Conservation (phyloP, 2,329 filamentous ascomycete species). For the Diaporthe sp. region DNA sequence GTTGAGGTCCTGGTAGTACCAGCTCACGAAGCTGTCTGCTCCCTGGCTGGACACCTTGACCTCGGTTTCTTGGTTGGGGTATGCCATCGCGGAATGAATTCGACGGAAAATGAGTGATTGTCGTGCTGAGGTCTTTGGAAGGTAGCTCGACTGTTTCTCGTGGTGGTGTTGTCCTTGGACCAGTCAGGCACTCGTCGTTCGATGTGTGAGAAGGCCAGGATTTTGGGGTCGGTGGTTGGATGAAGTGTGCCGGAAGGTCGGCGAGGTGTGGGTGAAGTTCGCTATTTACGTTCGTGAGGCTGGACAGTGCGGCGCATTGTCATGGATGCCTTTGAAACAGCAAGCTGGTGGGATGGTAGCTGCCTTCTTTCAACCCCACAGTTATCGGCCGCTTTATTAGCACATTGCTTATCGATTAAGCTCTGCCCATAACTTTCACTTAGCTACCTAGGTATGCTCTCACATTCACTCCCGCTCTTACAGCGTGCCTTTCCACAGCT, state of each 20-base stretch:
- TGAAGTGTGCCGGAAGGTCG: not conserved
- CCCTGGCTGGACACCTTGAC: conserved; percentile 65
- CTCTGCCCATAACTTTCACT: conserved; percentile 12
- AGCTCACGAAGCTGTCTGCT: conserved; percentile 78
- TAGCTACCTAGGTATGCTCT: no score
- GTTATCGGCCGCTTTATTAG: conserved; percentile 23
- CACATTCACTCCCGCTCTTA: not conserved
- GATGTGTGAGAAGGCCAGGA: not conserved
- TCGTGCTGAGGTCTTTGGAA: not conserved
- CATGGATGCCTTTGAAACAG: not conserved
- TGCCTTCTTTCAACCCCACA: not conserved
- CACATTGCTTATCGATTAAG: conserved; percentile 40
- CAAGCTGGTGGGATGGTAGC: not conserved
- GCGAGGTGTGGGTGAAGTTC: not conserved
- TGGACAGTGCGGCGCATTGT: conserved; percentile 42
- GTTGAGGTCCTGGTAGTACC: conserved; percentile 83
- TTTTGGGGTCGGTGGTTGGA: not conserved
- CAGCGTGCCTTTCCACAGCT: not conserved
- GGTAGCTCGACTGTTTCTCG: not conserved
- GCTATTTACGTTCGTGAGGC: not conserved
- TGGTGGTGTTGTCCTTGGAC: not conserved
- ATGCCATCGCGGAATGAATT: conserved; percentile 41
- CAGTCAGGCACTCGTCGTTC: not conserved
- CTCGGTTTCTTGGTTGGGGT: conserved; percentile 55
- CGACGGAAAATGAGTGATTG: not conserved